Evolutionary conservation across 2,329 filamentous ascomycete species (phyloP).

Genomic region (Penicillium freii): DNA sequence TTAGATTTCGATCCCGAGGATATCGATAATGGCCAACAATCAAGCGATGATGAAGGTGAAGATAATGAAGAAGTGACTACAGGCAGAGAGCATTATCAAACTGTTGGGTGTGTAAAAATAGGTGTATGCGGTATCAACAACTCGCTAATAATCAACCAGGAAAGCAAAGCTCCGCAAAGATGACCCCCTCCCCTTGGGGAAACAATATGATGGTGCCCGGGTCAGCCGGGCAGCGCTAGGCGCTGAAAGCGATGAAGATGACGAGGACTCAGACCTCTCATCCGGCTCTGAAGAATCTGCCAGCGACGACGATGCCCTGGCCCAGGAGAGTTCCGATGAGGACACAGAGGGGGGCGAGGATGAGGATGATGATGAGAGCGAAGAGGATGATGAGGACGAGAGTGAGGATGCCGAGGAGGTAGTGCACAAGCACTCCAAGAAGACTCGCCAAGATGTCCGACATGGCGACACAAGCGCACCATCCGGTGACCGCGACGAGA

Average conservation of each 20-base stretch:
- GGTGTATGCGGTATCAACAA: not conserved
- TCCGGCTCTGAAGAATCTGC: slow-evolving; percentile 20
- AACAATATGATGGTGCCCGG: slow-evolving; percentile 74
- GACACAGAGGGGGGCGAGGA: slow-evolving; percentile 32
- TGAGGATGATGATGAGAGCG: slow-evolving; percentile 26
- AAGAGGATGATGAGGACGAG: slow-evolving; percentile 23
- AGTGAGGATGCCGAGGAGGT: slow-evolving; percentile 18
- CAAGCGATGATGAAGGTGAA: slow-evolving; percentile 55
- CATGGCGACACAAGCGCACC: slow-evolving; percentile 2
- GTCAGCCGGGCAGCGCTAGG: slow-evolving; percentile 69
- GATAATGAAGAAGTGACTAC: slow-evolving; percentile 49
- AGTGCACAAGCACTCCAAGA: slow-evolving; percentile 17
- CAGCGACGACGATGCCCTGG: slow-evolving; percentile 18
- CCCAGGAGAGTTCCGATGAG: slow-evolving; percentile 23
- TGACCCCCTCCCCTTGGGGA: slow-evolving; percentile 67
- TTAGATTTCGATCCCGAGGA: slow-evolving; percentile 80
- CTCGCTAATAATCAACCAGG: slow-evolving; percentile 39
- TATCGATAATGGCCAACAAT: slow-evolving; percentile 54
- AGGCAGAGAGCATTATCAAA: slow-evolving; percentile 82
- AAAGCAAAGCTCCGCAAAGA: slow-evolving; percentile 81
- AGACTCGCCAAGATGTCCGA: not conserved
- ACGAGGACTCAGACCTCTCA: slow-evolving; percentile 24
- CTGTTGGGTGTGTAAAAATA: slow-evolving; percentile 59
- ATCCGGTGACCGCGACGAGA: slow-evolving; percentile 53
- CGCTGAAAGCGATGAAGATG: slow-evolving; percentile 51